Percentiles rank a stretch among this genome's conserved stretches.
Evolutionary conservation across 2,329 filamentous ascomycete species (phyloP).

Genomic region (Talaromyces sp.): DNA sequence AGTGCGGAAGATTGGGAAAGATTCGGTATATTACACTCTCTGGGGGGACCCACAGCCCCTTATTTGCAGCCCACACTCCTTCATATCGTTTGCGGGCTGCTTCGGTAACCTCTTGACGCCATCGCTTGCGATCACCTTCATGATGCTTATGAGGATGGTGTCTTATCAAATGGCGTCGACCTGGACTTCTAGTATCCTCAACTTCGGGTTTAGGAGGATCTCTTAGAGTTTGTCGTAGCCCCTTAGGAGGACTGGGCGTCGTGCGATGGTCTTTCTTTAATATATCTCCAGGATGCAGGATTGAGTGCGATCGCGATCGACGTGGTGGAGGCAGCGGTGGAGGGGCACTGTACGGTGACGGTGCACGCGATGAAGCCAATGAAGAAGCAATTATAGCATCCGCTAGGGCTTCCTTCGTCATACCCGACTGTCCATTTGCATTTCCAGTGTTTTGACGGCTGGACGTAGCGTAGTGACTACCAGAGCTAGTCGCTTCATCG

Average conservation of each 20-base stretch:
- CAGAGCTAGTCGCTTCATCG: constrained; percentile 18
- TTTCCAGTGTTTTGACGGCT: constrained; percentile 25
- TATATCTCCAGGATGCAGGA: constrained; percentile 34
- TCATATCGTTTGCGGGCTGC: constrained; percentile 49
- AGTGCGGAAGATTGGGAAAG: constrained; percentile 21
- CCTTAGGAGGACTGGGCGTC: constrained; percentile 35
- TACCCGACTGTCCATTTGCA: constrained; percentile 24
- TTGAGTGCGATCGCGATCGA: constrained; percentile 34
- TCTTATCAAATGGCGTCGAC: constrained; percentile 34
- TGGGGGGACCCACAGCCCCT: constrained; percentile 37
- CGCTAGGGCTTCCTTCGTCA: constrained; percentile 40
- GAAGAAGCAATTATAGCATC: constrained; percentile 49
- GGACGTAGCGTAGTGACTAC: not conserved
- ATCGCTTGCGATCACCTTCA: constrained; percentile 47
- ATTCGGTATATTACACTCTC: constrained; percentile 18
- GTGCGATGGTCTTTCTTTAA: constrained; percentile 31
- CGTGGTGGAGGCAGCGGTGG: constrained; percentile 41
- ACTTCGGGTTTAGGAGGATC: constrained; percentile 36
- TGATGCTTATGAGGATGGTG: constrained; percentile 49
- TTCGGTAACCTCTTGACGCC: constrained; percentile 44
- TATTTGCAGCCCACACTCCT: constrained; percentile 51
- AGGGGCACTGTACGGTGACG: constrained; percentile 36
- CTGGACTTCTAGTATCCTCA: constrained; percentile 29
- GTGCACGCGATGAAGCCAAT: constrained; percentile 42
- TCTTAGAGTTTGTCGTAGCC: constrained; percentile 44